Conservation (phyloP, 257 asterid species). For the Cordia subcordata region DNA sequence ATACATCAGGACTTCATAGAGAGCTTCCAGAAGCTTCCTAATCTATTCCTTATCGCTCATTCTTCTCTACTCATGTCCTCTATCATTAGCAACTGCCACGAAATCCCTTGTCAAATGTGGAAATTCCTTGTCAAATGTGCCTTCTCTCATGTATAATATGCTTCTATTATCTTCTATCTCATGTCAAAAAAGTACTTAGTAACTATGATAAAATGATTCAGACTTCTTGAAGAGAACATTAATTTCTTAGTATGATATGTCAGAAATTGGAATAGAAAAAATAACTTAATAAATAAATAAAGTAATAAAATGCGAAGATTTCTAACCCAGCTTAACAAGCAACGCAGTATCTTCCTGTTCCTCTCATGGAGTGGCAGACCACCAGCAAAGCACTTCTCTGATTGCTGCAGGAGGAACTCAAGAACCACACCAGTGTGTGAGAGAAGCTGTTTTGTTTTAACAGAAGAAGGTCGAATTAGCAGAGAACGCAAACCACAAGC, state of each 20-base stretch:
- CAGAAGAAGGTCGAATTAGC: constrained; percentile 33
- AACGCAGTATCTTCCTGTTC: constrained; percentile 70
- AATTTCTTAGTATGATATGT: not conserved
- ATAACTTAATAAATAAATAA: not conserved
- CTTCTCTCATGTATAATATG: too few relatives aligned
- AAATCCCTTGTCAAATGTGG: too few relatives aligned
- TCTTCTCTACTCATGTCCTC: too few relatives aligned
- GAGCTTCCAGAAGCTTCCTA: too few relatives aligned
- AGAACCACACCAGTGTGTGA: constrained; percentile 68
- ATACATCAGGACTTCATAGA: too few relatives aligned
- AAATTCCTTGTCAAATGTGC: too few relatives aligned
- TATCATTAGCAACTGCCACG: too few relatives aligned
- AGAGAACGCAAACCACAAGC: constrained; percentile 11
- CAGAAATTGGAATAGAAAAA: constrained; percentile 6
- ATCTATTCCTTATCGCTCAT: too few relatives aligned
- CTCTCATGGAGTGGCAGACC: constrained; percentile 48
- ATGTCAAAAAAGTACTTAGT: too few relatives aligned
- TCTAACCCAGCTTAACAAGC: constrained; percentile 93
- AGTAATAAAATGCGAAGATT: not conserved
- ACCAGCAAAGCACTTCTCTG: constrained; percentile 39
- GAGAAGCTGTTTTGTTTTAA: constrained; percentile 75
- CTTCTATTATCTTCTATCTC: too few relatives aligned
- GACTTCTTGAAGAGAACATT: not conserved
- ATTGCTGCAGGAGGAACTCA: constrained; percentile 77
- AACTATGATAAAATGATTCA: too few relatives aligned